Evolutionary conservation across 2,329 filamentous ascomycete species (phyloP), one percentile per base, ranked within the genome.

Genomic region (Sphaceloma murrayae): DNA sequence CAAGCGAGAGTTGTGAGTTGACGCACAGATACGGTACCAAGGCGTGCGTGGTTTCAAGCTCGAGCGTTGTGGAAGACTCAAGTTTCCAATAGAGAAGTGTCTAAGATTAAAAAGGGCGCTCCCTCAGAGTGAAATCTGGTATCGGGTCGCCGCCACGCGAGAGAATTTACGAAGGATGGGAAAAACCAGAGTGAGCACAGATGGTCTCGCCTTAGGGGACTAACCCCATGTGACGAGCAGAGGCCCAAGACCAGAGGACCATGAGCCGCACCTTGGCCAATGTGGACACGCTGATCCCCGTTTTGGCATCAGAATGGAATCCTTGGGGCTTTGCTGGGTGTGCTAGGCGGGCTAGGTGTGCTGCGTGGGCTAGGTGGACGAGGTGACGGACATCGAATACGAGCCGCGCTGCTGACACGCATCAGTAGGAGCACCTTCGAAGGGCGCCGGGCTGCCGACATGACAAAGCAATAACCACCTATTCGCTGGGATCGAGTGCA

Each of bases 101-200:
- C 36, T 40, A 30, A 40, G 36, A 40, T 40, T 40, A 40, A 40
- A 40, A 40, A 40, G 36, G 36, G 18, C 19, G 36, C n/a, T 16
- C n/a, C 24, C 17, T 40, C 24, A 30, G n/a, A 40, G 36, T 40
- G 24, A 40, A 39, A 40, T 26, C 10, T 29, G 36, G 14, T 40
- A 40, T 40, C 36, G 36, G 36, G 13, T 27, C 7, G 10, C 36
- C 36, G 36, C 36, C 36, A 40, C 36, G 24, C 11, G 36, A 40
- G 21, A 40, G 26, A 16, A 26, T 40, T 40, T 40, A 40, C 36
- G 36, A 40, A 40, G 36, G 36, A 40, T 40, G 36, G 22, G 24
- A 40, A 14, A 40, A 22, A 29, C 18, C 18, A n/a, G 22, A 40
- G 22, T 18, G 22, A 40, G 36, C 36, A 40, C 36, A 18, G 36